Percentiles rank a stretch among this genome's conserved stretches.
These are phyloP conservation scores for Leccinellum rugosiceps DNA, from an alignment of 768 basidiomycete genomes.

Conservation along the genomic window DNA sequence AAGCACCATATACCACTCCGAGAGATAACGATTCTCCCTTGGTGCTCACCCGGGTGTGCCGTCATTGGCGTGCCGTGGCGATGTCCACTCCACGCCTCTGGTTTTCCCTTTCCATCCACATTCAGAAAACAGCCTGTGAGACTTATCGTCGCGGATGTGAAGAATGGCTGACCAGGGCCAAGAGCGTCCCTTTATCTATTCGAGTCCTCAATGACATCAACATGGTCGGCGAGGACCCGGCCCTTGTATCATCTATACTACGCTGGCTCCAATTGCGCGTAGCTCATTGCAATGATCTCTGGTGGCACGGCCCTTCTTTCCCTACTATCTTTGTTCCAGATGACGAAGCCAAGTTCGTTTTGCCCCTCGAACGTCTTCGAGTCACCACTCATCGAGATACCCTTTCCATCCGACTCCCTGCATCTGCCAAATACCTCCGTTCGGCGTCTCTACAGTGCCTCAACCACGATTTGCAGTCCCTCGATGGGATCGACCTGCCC, in stretches of 20 bases:
- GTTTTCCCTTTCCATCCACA: slow-evolving; percentile 26
- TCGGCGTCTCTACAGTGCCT: slow-evolving; percentile 20
- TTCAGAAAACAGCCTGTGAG: slow-evolving; percentile 9
- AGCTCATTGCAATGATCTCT: slow-evolving; percentile 24
- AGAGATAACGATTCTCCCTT: slow-evolving; percentile 19
- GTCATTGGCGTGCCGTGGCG: slow-evolving; percentile 30
- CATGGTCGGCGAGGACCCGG: slow-evolving; percentile 3
- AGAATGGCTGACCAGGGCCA: slow-evolving; percentile 29
- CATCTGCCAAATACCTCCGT: slow-evolving; percentile 15
- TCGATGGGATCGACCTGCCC: slow-evolving; percentile 24
- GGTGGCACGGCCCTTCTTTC: slow-evolving; percentile 32
- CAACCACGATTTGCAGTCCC: slow-evolving; percentile 20
- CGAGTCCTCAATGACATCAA: slow-evolving; percentile 27
- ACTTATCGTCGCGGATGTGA: slow-evolving; percentile 19
- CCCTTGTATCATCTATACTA: slow-evolving; percentile 1
- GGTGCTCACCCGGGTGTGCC: slow-evolving; percentile 28
- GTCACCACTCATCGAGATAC: slow-evolving; percentile 18
- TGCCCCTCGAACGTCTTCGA: slow-evolving; percentile 19
- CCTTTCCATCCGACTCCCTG: slow-evolving; percentile 15
- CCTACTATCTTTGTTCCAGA: slow-evolving; percentile 16
- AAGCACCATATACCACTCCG: slow-evolving; percentile 24
- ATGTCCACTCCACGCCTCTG: slow-evolving; percentile 32
- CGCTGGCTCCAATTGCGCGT: slow-evolving; percentile 26
- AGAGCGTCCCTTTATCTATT: slow-evolving; percentile 22
- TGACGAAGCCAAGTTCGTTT: background rate